Conservation (phyloP, 1,139 yeast genomes). For the Blastobotrys indianensis region DNA sequence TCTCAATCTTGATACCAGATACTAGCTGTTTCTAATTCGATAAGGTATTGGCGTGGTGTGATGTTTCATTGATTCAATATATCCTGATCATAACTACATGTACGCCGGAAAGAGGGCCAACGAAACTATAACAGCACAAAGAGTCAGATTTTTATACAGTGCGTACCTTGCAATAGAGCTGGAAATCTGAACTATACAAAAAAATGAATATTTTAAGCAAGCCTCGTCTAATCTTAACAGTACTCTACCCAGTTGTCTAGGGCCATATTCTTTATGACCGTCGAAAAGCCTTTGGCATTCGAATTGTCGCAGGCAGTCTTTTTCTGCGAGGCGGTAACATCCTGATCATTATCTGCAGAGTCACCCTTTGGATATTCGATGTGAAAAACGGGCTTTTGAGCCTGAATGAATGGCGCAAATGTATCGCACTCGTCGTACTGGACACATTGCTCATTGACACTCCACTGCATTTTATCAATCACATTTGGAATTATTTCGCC, state of each 20-base stretch:
- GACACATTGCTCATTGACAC: slow-evolving; percentile 20
- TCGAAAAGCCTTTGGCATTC: slow-evolving; percentile 12
- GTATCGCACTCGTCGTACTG: slow-evolving; percentile 17
- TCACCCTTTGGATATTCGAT: slow-evolving; percentile 17
- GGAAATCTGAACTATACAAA: too few species aligned
- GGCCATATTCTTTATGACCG: slow-evolving; percentile 15
- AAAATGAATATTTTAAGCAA: too few species aligned
- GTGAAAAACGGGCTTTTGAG: slow-evolving; percentile 15
- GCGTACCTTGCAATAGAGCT: too few species aligned
- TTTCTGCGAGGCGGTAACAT: slow-evolving; percentile 9
- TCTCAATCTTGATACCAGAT: too few species aligned
- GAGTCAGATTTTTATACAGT: too few species aligned
- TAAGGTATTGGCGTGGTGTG: too few species aligned
- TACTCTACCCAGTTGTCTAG: slow-evolving; percentile 15
- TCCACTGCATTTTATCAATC: slow-evolving; percentile 18
- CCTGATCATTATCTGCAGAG: slow-evolving; percentile 9
- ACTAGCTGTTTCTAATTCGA: too few species aligned
- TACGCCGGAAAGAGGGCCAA: too few species aligned
- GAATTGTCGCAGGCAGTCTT: slow-evolving; percentile 8
- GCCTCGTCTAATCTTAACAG: slow-evolving; percentile 6
- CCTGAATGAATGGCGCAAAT: slow-evolving; percentile 9
- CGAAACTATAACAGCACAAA: too few species aligned
- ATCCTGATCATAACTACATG: too few species aligned
- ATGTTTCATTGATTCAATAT: too few species aligned
- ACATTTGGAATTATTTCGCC: slow-evolving; percentile 15